Evolutionary conservation across 805 yeast species (phyloP).

Genomic region (Millerago galiae): DNA sequence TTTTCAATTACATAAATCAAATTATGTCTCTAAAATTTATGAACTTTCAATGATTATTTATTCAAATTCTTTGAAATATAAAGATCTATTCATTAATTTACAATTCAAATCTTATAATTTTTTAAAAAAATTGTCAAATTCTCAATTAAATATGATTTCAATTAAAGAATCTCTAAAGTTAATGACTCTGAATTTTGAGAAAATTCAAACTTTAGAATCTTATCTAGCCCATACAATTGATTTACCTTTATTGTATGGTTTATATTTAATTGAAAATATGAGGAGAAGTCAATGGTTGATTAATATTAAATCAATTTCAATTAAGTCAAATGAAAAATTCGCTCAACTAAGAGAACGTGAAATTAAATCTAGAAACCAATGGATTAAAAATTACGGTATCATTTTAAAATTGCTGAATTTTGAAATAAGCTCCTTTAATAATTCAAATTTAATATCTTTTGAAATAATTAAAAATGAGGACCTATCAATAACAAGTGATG

Average conservation of each 20-base stretch:
- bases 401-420: conserved; percentile 32
- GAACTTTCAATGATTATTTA: conserved; percentile 30
- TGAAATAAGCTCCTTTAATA: conserved; percentile 18
- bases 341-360: conserved; percentile 55
- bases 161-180: conserved; percentile 20
- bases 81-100: conserved; percentile 27
- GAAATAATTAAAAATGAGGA: conserved; percentile 16
- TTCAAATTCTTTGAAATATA: conserved; percentile 27
- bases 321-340: conserved; percentile 48
- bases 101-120: conserved; percentile 12
- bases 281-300: conserved; percentile 52
- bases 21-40: conserved; percentile 27
- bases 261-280: conserved; percentile 55
- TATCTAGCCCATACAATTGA: conserved; percentile 42
- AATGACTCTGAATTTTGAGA: conserved; percentile 14
- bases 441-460: conserved; percentile 13
- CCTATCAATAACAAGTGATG: not conserved
- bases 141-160: conserved; percentile 17
- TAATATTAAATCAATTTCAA: conserved; percentile 19
- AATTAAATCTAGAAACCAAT: conserved; percentile 43
- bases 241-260: conserved; percentile 65
- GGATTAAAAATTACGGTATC: conserved; percentile 58
- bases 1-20: conserved; percentile 20
- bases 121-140: conserved; percentile 12
- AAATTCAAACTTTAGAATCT: conserved; percentile 20